Evolutionary conservation across 169 alveolate species (phyloP).

Genomic region (Babesia bovis): DNA sequence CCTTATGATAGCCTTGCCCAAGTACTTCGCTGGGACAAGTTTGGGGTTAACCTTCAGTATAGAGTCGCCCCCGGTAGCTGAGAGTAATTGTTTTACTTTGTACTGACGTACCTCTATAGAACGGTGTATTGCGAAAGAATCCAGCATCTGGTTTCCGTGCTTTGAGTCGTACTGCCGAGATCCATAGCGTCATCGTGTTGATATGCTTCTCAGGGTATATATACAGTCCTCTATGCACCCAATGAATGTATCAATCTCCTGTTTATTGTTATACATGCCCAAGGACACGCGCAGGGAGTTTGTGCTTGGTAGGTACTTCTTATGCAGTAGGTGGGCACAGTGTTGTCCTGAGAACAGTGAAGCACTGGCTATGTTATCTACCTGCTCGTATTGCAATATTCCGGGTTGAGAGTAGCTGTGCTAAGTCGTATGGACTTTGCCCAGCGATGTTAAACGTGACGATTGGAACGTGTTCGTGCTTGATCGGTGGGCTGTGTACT

Average conservation of each 20-base stretch:
- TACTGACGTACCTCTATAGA: neutral
- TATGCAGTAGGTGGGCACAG: conserved; percentile 59
- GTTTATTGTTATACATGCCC: conserved; percentile 52
- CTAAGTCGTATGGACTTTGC: conserved; percentile 47
- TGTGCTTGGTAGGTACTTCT: conserved; percentile 7
- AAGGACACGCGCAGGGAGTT: conserved; percentile 59
- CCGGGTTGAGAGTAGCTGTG: conserved; percentile 25
- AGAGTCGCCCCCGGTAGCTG: conserved; percentile 43
- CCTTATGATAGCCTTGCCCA: conserved; percentile 32
- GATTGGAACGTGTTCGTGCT: conserved; percentile 23
- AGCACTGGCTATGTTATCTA: neutral
- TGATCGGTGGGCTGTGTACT: conserved; percentile 5
- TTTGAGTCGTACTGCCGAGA: neutral
- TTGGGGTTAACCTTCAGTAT: conserved; percentile 36
- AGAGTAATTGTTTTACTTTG: neutral
- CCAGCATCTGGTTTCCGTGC: neutral
- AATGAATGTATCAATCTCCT: conserved; percentile 48
- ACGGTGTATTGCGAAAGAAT: conserved; percentile 25
- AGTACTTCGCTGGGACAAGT: conserved; percentile 40
- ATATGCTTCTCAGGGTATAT: neutral
- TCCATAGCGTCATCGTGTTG: conserved; percentile 1
- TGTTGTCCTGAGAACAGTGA: conserved; percentile 44
- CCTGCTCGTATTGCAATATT: conserved; percentile 53
- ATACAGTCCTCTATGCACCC: conserved; percentile 28
- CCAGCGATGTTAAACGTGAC: conserved; percentile 41